These are phyloP conservation scores for Microdochium trichocladiopsis DNA, from an alignment of 2,329 filamentous ascomycete species.

Conservation along the genomic window DNA sequence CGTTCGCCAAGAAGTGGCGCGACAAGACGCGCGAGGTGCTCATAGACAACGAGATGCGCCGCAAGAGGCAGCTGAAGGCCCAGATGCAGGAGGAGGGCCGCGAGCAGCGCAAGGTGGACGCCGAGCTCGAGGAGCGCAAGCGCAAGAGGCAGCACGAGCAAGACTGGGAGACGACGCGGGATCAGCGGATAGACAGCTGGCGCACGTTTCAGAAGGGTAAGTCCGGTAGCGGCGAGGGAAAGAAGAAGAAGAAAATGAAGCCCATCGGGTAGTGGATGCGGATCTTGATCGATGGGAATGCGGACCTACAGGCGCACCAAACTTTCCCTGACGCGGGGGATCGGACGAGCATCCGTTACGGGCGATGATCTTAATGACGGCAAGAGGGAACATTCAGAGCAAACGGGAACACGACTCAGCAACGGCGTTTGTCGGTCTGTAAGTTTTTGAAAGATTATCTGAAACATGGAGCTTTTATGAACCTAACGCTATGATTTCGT, in stretches of 20 bases:
- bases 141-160: slow-evolving; percentile 87
- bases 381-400: too few species aligned
- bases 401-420: neutral
- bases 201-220: slow-evolving; percentile 79
- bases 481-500: slow-evolving; percentile 18
- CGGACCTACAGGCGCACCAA: slow-evolving; percentile 1
- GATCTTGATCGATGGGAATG: slow-evolving; percentile 1
- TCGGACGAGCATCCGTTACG: too few species aligned
- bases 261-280: slow-evolving; percentile 41
- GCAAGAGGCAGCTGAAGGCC: slow-evolving; percentile 79
- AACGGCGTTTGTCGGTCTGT: neutral
- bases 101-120: slow-evolving; percentile 78
- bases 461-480: slow-evolving; percentile 12
- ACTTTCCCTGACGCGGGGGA: slow-evolving; percentile 2
- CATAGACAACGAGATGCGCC: slow-evolving; percentile 83
- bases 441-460: neutral
- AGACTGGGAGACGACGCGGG: slow-evolving; percentile 89
- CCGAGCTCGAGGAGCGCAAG: slow-evolving; percentile 74
- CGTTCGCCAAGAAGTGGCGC: slow-evolving; percentile 81
- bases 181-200: slow-evolving; percentile 91
- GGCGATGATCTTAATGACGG: too few species aligned
- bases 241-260: slow-evolving; percentile 68
- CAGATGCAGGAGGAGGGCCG: slow-evolving; percentile 96
- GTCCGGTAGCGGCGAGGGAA: slow-evolving; percentile 30
- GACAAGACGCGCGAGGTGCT: slow-evolving; percentile 86